Conservation (phyloP, 2,329 filamentous ascomycete species). For the Didymella exigua region DNA sequence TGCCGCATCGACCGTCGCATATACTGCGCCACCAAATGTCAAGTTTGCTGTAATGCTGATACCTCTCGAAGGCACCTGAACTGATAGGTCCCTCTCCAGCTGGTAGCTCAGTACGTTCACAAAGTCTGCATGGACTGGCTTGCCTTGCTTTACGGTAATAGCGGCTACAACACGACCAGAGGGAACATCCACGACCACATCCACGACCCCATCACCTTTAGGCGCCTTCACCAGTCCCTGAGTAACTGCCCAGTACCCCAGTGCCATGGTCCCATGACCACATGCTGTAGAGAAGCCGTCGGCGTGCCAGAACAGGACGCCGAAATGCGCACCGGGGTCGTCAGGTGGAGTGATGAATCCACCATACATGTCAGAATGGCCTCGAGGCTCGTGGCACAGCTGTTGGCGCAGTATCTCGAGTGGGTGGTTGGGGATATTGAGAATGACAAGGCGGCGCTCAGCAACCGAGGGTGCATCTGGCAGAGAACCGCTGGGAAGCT, state of each 20-base stretch:
- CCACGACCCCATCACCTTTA: background rate
- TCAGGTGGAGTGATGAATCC: slow-evolving; percentile 49
- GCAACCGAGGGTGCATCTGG: slow-evolving; percentile 9
- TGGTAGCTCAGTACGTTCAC: slow-evolving; percentile 16
- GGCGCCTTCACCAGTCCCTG: slow-evolving; percentile 6
- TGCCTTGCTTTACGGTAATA: slow-evolving; percentile 1
- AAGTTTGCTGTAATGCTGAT: background rate
- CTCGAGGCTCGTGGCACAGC: slow-evolving; percentile 52
- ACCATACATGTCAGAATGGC: slow-evolving; percentile 60
- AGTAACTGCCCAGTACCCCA: slow-evolving; percentile 41
- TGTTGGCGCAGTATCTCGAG: slow-evolving; percentile 8
- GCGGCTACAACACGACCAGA: slow-evolving; percentile 13
- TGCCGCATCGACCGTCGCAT: slow-evolving; percentile 11
- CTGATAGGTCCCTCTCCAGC: background rate
- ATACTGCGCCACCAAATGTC: slow-evolving; percentile 13
- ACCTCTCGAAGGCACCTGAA: slow-evolving; percentile 1
- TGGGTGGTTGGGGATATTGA: slow-evolving; percentile 5
- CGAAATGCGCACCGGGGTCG: slow-evolving; percentile 58
- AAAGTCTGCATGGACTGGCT: slow-evolving; percentile 15
- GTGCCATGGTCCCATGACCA: slow-evolving; percentile 59
- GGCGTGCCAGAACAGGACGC: slow-evolving; percentile 56
- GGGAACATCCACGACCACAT: slow-evolving; percentile 18
- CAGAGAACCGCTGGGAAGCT: slow-evolving; percentile 1
- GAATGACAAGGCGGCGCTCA: slow-evolving; percentile 6
- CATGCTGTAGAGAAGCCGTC: slow-evolving; percentile 59